Evolutionary conservation across 331 rosid species (phyloP).

Genomic region (Malus hybrid): DNA sequence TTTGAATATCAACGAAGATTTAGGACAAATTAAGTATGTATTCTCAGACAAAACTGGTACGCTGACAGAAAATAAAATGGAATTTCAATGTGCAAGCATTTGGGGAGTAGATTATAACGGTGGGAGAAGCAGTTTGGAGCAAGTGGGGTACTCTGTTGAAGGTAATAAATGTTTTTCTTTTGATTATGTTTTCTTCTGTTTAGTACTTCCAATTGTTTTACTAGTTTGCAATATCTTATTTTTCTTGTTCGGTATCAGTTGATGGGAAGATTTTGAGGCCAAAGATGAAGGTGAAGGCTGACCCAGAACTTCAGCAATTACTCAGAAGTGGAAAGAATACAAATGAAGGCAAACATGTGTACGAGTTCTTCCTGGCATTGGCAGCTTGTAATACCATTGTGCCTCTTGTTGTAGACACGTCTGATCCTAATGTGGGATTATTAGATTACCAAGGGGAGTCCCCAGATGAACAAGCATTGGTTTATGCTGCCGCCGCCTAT

Average conservation of each 20-base stretch:
- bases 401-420: constrained; percentile 59
- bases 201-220: neutral
- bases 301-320: constrained; percentile 49
- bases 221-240: neutral
- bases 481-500: constrained; percentile 86
- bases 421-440: constrained; percentile 63
- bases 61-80: constrained; percentile 98
- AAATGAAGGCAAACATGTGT: constrained; percentile 35
- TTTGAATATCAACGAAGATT: constrained; percentile 88
- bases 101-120: constrained; percentile 72
- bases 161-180: constrained; percentile 32
- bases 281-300: constrained; percentile 70
- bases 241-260: constrained; percentile 31
- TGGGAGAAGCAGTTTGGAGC: constrained; percentile 23
- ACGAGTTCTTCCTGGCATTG: constrained; percentile 84
- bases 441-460: constrained; percentile 98
- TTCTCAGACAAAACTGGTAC: constrained; percentile 98
- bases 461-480: constrained; percentile 94
- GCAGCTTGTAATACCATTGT: constrained; percentile 97
- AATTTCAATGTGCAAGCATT: constrained; percentile 83
- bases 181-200: neutral
- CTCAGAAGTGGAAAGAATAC: constrained; percentile 36
- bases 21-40: constrained; percentile 86
- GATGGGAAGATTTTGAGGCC: constrained; percentile 63
- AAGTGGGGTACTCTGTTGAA: constrained; percentile 42